A percentile compares a stretch with the other conserved stretches of the same genome.
phyloP scores from a whole-genome alignment of 768 basidiomycete species.

The Boletus pseudo-olivaceus region DNA sequence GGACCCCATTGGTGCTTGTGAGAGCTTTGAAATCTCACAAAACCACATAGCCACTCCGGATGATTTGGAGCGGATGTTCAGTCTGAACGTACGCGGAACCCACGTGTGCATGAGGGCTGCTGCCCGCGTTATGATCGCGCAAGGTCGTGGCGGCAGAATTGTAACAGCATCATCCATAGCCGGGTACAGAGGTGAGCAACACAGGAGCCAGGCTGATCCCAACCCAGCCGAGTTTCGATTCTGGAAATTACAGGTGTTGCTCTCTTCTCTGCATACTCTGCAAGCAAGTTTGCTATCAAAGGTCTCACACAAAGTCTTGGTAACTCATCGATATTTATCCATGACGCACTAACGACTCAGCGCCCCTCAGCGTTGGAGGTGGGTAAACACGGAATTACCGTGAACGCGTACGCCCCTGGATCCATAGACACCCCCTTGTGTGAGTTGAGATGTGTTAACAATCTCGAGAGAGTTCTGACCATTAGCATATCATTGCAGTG shows the following conservation, averaged over 20 bases:
- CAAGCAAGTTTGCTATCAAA: conserved; percentile 37
- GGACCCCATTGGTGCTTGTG: neutral
- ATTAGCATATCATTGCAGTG: neutral
- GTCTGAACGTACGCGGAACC: conserved; percentile 35
- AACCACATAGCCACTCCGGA: neutral
- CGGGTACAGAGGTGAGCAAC: neutral
- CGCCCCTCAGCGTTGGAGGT: conserved; percentile 5
- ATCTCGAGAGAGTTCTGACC: neutral
- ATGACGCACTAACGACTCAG: neutral
- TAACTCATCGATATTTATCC: neutral
- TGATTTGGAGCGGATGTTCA: conserved; percentile 31
- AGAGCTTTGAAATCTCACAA: neutral
- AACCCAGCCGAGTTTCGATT: neutral
- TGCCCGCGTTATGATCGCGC: conserved; percentile 40
- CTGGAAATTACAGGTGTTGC: conserved; percentile 15
- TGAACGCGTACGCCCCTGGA: conserved; percentile 17
- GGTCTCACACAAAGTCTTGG: conserved; percentile 33
- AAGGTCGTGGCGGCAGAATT: conserved; percentile 42
- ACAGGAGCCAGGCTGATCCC: neutral
- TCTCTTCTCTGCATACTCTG: conserved; percentile 22
- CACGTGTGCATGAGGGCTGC: conserved; percentile 43
- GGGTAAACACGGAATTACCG: conserved; percentile 18
- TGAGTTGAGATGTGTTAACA: neutral
- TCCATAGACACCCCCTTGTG: conserved; percentile 6
- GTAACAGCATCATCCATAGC: conserved; percentile 22